phyloP scores from a whole-genome alignment of 495 filamentous ascomycete genomes.

The Aspergillus indologenus region DNA sequence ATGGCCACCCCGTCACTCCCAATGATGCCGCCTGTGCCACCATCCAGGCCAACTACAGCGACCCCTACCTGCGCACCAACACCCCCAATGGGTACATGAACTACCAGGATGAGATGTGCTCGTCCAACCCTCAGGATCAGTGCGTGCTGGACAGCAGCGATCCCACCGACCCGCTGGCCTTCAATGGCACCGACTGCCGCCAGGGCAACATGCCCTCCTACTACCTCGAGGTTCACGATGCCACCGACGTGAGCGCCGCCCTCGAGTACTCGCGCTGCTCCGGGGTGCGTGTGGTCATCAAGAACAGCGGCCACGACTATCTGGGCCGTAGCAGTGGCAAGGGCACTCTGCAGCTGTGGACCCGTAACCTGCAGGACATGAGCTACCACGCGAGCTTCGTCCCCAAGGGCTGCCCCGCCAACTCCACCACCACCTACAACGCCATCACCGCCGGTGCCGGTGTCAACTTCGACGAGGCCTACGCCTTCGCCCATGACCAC shows the following conservation, averaged over 20 bases:
- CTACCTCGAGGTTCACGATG: slow-evolving; percentile 17
- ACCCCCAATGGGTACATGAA: slow-evolving; percentile 35
- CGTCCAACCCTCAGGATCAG: slow-evolving; percentile 34
- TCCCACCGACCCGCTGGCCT: slow-evolving; percentile 18
- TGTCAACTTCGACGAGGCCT: slow-evolving; percentile 45
- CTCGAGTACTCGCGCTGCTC: slow-evolving; percentile 19
- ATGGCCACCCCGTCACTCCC: slow-evolving; percentile 22
- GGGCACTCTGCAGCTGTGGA: slow-evolving; percentile 53
- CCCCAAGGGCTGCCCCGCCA: slow-evolving; percentile 31
- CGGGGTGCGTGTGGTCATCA: slow-evolving; percentile 34
- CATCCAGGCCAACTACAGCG: slow-evolving; percentile 32
- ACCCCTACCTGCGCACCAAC: slow-evolving; percentile 26
- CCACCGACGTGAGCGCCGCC: slow-evolving; percentile 17
- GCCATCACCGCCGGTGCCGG: slow-evolving; percentile 51
- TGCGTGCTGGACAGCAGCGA: slow-evolving; percentile 35
- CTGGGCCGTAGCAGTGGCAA: slow-evolving; percentile 50
- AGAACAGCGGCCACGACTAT: slow-evolving; percentile 58
- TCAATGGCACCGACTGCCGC: slow-evolving; percentile 15
- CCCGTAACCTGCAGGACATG: slow-evolving; percentile 39
- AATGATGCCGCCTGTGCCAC: slow-evolving; percentile 26
- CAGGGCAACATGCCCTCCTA: slow-evolving; percentile 23
- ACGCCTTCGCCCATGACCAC: slow-evolving; percentile 31
- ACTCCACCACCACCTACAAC: slow-evolving; percentile 12
- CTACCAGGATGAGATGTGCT: slow-evolving; percentile 37
- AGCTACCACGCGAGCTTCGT: slow-evolving; percentile 25